Evolutionary conservation across 2,329 filamentous ascomycete species (phyloP), one percentile per base, ranked within the genome.

Genomic region (Bertia moriformis): DNA sequence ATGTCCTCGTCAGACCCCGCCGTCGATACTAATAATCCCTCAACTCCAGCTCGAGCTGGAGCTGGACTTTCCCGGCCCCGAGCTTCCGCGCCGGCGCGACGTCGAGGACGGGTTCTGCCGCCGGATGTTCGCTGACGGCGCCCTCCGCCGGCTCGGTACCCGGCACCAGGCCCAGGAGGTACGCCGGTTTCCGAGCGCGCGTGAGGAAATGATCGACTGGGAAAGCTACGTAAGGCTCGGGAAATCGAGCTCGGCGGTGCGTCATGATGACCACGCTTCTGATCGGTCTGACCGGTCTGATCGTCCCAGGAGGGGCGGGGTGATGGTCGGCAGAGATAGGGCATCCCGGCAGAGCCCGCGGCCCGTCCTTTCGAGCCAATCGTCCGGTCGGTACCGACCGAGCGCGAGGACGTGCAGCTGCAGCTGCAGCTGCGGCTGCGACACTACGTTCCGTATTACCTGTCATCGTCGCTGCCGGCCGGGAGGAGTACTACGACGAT

Each of bases 381-480:
- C n/a, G n/a, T n/a, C n/a, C n/a, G n/a, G n/a, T n/a, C n/a, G n/a
- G n/a, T n/a, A n/a, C n/a, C n/a, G n/a, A n/a, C n/a, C n/a, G n/a
- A n/a, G n/a, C n/a, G n/a, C n/a, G n/a, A n/a, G n/a, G n/a, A n/a
- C n/a, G n/a, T 40, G n/a, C n/a, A n/a, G n/a, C 15, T 36, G 19
- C 13, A 27, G 18, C 15, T 10, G 4, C 22, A 46, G 44, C n/a
- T n/a, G 43, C n/a, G n/a, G n/a, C n/a, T 44, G 48, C 40, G 45
- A 45, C 60, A 95, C 88, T 86, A 81, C 56, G 78, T 94, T 37
- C 86, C 81, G 44, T 84, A 93, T 58, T 69, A 80, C 56, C 70
- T 95, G 49, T 83, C 89, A 70, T 65, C 66, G 40, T 63, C 67
- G 27, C 68, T 93, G 47, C 74, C 78, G 40, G 57, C 65, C 43